Percentiles rank a stretch among this genome's conserved stretches.
These are phyloP conservation scores for Candida takata DNA, from an alignment of 805 yeast species.

Conservation along the genomic window DNA sequence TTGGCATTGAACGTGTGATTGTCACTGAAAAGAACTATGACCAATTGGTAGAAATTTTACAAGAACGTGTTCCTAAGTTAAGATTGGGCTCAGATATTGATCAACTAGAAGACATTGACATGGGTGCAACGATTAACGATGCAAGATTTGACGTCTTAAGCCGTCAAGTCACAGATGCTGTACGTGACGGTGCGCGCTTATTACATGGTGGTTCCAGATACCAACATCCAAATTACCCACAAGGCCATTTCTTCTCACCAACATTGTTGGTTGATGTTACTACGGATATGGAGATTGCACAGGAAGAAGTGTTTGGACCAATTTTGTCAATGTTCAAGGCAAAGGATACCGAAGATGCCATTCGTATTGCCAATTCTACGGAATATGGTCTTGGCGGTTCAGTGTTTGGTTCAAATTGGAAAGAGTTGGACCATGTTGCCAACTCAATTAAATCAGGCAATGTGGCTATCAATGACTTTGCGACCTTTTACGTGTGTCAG, in stretches of 20 bases:
- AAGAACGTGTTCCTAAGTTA: constrained; percentile 49
- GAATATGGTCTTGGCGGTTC: constrained; percentile 91
- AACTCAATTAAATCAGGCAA: constrained; percentile 71
- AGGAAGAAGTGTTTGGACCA: constrained; percentile 93
- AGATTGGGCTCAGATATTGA: constrained; percentile 90
- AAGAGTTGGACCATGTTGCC: constrained; percentile 55
- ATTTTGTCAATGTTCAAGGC: constrained; percentile 77
- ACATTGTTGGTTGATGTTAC: constrained; percentile 82
- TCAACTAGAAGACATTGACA: constrained; percentile 81
- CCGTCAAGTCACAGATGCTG: constrained; percentile 64
- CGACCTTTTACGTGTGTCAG: constrained; percentile 92
- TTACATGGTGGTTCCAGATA: constrained; percentile 76
- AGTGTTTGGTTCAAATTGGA: constrained; percentile 65
- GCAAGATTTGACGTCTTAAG: constrained; percentile 66
- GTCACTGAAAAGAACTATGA: constrained; percentile 69
- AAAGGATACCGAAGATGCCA: constrained; percentile 53
- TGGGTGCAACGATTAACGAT: constrained; percentile 92
- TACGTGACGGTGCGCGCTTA: constrained; percentile 71
- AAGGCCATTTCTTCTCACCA: constrained; percentile 90
- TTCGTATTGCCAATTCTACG: constrained; percentile 73
- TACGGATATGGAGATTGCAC: constrained; percentile 69
- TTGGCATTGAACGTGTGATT: constrained; percentile 92
- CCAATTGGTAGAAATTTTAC: constrained; percentile 47
- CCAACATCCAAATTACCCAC: constrained; percentile 88
- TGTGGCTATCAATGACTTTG: constrained; percentile 96